Conservation (phyloP, 1,284 basidiomycete species). For the Ceratobasidium sp. region DNA sequence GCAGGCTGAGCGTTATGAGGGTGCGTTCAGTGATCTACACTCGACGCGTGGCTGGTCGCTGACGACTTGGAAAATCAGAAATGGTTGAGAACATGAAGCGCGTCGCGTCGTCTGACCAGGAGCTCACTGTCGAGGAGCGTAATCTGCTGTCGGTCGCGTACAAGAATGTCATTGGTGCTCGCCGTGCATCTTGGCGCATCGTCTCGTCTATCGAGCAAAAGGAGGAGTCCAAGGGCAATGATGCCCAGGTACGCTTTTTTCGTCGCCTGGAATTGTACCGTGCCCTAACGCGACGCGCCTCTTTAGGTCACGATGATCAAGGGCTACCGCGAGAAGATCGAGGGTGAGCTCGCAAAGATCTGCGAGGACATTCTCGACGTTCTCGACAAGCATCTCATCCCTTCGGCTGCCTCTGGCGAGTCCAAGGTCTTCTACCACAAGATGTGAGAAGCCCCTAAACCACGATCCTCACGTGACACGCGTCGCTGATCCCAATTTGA, state of each 20-base stretch:
- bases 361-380: slow-evolving; percentile 99
- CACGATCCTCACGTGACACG: slow-evolving; percentile 30
- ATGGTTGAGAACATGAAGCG: slow-evolving; percentile 99
- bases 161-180: slow-evolving; percentile 99
- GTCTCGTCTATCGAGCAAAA: slow-evolving; percentile 99
- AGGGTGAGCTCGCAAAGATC: slow-evolving; percentile 97
- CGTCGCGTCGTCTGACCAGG: slow-evolving; percentile 95
- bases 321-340: slow-evolving; percentile 98
- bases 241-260: slow-evolving; percentile 67
- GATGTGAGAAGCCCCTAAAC: slow-evolving; percentile 71
- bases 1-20: slow-evolving; percentile 98
- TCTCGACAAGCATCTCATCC: slow-evolving; percentile 98
- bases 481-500: slow-evolving; percentile 18
- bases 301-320: slow-evolving; percentile 91
- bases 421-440: slow-evolving; percentile 99
- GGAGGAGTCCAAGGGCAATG: slow-evolving; percentile 99
- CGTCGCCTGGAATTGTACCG: neutral
- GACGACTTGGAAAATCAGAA: slow-evolving; percentile 59
- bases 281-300: slow-evolving; percentile 19
- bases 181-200: slow-evolving; percentile 98
- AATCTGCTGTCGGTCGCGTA: slow-evolving; percentile 99
- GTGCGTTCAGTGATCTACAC: slow-evolving; percentile 57
- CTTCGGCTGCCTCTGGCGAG: slow-evolving; percentile 96
- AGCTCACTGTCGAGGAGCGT: slow-evolving; percentile 99
- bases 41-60: slow-evolving; percentile 42